Conservation (phyloP, 2,329 filamentous ascomycete species). For the Aspergillus quadrilineatus region DNA sequence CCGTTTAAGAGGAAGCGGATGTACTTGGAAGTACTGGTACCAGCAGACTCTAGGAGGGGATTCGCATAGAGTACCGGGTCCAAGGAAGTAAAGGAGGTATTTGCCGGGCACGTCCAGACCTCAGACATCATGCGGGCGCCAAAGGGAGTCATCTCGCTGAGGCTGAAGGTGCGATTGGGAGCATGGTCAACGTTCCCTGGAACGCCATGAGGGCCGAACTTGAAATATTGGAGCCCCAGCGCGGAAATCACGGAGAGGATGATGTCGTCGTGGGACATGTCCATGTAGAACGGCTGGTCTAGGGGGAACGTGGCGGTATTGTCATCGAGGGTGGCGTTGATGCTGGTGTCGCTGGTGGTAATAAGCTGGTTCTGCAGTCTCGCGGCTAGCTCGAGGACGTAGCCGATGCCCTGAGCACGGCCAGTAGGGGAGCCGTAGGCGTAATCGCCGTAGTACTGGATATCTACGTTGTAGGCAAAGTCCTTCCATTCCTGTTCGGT, state of each 20-base stretch:
- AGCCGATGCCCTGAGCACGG: conserved; percentile 55
- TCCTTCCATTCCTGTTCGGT: conserved; percentile 56
- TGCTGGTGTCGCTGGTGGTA: conserved; percentile 49
- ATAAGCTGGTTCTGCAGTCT: conserved; percentile 51
- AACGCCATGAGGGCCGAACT: conserved; percentile 27
- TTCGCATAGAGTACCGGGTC: conserved; percentile 36
- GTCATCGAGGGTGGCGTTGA: conserved; percentile 52
- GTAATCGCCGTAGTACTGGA: conserved; percentile 51
- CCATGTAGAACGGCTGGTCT: conserved; percentile 51
- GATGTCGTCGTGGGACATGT: conserved; percentile 56
- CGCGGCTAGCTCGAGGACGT: conserved; percentile 53
- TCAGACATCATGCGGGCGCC: conserved; percentile 57
- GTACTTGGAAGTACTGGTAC: conserved; percentile 21
- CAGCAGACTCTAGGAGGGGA: conserved; percentile 19
- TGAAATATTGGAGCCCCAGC: conserved; percentile 56
- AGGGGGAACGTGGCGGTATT: conserved; percentile 50
- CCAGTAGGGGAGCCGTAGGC: conserved; percentile 51
- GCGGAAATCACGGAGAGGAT: conserved; percentile 53
- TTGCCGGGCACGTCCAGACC: conserved; percentile 51
- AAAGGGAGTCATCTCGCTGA: conserved; percentile 56
- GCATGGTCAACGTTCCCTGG: conserved; percentile 35
- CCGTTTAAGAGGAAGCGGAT: conserved; percentile 35
- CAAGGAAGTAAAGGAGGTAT: conserved; percentile 35
- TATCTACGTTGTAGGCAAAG: conserved; percentile 55
- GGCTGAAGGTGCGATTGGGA: conserved; percentile 49